Percentiles rank a stretch among this genome's conserved stretches.
These are phyloP conservation scores for Tetrahymena thermophila DNA, from an alignment of 73 alveolate species.

Conservation along the genomic window DNA sequence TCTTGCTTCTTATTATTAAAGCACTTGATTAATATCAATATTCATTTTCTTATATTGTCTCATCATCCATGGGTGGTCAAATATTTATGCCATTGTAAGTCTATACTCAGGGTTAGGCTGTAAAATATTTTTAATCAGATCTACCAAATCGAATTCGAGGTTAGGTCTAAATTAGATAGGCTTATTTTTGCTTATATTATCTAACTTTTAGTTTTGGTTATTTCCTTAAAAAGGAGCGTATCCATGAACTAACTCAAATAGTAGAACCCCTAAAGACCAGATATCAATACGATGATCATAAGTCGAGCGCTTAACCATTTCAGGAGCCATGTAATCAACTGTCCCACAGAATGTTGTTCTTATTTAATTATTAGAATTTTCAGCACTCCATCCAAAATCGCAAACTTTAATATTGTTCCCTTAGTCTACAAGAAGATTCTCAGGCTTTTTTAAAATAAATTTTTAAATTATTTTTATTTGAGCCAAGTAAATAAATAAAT, in stretches of 20 bases:
- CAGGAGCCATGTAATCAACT: constrained; percentile 96
- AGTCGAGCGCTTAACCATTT: constrained; percentile 66
- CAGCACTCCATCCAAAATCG: constrained; percentile 54
- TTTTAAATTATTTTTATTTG: too few relatives aligned
- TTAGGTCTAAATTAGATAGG: constrained; percentile 52
- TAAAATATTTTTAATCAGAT: constrained; percentile 64
- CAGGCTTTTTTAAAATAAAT: constrained; percentile 4
- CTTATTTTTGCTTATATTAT: constrained; percentile 39
- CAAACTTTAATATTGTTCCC: constrained; percentile 37
- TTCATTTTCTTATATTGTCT: constrained; percentile 11
- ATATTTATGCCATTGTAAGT: constrained; percentile 71
- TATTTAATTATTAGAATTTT: constrained; percentile 38
- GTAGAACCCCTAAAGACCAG: constrained; percentile 89
- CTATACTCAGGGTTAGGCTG: constrained; percentile 70
- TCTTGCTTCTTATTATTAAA: not conserved
- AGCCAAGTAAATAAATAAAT: not conserved
- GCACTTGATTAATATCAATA: not conserved
- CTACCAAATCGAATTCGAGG: constrained; percentile 62
- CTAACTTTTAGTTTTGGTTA: constrained; percentile 38
- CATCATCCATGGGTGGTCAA: constrained; percentile 86
- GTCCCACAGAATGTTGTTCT: constrained; percentile 96
- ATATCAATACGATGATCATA: constrained; percentile 82
- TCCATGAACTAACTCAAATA: constrained; percentile 87
- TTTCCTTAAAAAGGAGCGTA: constrained; percentile 69
- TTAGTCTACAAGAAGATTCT: constrained; percentile 26